Conservation (phyloP, 2,329 filamentous ascomycete genomes). For the Graphilbum fragrans region DNA sequence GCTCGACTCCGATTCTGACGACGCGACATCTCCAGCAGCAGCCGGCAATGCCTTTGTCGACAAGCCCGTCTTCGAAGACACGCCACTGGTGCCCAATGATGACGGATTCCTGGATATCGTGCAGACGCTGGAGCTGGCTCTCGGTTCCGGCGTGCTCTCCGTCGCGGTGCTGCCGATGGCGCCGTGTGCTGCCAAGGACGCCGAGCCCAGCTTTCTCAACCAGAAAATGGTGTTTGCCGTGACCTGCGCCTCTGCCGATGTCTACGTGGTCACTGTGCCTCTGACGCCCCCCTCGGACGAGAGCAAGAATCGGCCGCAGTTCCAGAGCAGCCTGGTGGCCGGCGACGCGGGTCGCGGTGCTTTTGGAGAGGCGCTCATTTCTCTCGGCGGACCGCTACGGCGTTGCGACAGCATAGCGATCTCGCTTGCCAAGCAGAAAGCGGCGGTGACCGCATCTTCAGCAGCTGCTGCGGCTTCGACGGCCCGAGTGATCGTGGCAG, state of each 20-base stretch:
- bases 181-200: conserved; percentile 35
- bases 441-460: conserved; percentile 11
- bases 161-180: conserved; percentile 43
- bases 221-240: conserved; percentile 50
- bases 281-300: conserved; percentile 48
- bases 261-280: conserved; percentile 46
- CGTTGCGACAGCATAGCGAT: conserved; percentile 44
- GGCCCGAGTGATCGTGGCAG: conserved; percentile 42
- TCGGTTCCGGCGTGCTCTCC: conserved; percentile 42
- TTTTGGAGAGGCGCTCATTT: conserved; percentile 49
- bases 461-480: conserved; percentile 17
- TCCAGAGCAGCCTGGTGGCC: conserved; percentile 36
- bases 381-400: conserved; percentile 40
- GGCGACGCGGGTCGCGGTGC: conserved; percentile 45
- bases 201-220: conserved; percentile 35
- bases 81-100: conserved; percentile 20
- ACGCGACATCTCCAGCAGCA: conserved; percentile 18
- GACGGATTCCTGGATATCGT: conserved; percentile 41
- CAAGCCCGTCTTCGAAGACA: conserved; percentile 46
- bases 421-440: conserved; percentile 17
- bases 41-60: conserved; percentile 28
- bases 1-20: conserved; percentile 48
- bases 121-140: conserved; percentile 48
- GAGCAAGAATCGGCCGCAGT: conserved; percentile 43
- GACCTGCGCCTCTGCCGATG: conserved; percentile 43